These are phyloP conservation scores for Yarrowia deformans DNA, from an alignment of 805 yeast genomes.

Conservation along the genomic window DNA sequence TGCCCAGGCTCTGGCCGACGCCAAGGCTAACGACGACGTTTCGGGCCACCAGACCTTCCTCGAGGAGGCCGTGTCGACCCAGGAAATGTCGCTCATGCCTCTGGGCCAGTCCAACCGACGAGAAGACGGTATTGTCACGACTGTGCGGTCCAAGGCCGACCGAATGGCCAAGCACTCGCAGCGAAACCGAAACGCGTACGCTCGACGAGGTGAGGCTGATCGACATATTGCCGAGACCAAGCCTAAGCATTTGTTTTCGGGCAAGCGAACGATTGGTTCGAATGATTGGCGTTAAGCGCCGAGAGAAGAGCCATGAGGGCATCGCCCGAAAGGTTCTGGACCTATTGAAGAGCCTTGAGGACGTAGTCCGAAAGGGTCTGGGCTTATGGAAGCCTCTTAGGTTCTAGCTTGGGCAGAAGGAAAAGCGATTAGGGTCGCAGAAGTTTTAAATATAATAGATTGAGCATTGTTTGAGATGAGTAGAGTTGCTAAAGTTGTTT, in stretches of 20 bases:
- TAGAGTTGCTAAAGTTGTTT: too few relatives aligned
- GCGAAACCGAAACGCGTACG: slow-evolving; percentile 90
- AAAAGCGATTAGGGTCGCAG: background rate
- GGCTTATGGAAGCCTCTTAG: too few relatives aligned
- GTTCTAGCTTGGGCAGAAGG: too few relatives aligned
- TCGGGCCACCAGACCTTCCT: slow-evolving; percentile 82
- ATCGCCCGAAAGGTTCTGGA: too few relatives aligned
- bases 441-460: slow-evolving; percentile 19
- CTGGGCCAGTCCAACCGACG: slow-evolving; percentile 72
- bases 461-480: slow-evolving; percentile 4
- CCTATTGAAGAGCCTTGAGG: background rate
- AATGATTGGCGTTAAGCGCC: slow-evolving; percentile 77
- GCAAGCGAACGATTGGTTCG: slow-evolving; percentile 96
- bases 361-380: background rate
- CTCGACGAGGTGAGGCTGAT: slow-evolving; percentile 96
- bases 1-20: slow-evolving; percentile 49
- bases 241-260: slow-evolving; percentile 94
- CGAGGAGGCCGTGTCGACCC: slow-evolving; percentile 51
- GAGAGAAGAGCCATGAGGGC: too few relatives aligned
- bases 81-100: slow-evolving; percentile 55
- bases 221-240: slow-evolving; percentile 83
- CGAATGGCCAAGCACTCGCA: slow-evolving; percentile 88
- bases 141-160: slow-evolving; percentile 80
- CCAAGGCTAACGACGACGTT: slow-evolving; percentile 52
- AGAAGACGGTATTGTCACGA: slow-evolving; percentile 86